Base-by-base conservation (phyloP, 495 filamentous ascomycete genomes). In the Hyaloscypha bicolor region DNA sequence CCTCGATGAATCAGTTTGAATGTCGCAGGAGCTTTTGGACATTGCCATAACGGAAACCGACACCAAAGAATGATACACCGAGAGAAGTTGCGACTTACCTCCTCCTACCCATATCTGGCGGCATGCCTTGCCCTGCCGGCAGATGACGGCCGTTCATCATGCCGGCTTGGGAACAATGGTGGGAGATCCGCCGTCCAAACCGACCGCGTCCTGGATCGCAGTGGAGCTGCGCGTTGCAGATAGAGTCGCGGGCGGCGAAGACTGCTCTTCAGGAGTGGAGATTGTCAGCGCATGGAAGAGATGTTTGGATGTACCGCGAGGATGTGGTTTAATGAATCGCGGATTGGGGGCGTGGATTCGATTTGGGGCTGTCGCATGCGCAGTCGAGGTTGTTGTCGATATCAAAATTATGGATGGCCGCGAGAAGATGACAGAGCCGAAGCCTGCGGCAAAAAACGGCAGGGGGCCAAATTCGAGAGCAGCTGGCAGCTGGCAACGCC, bases 51-150 rank as follows among this genome's bases (percentile, higher is more conserved):
- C 6, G 1, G 3, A 12, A 37, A 6, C 35, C 35, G 12, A 37
- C 8, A 12, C 0, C 35, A 6, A 37, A 37, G 8, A 37, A 12
- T 37, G 35, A 12, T 37, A 37, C 35, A 12, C 35, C 3, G 35
- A 37, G 12, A 37, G 35, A 37, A 37, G 12, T 3, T 12, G 12
- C 1, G 35, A 37, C 35, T 3, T 37, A 37, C 35, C 74, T 76
- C 45, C 77, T 76, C 69, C 79, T 76, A 25, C 75, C 80, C 78
- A 81, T 79, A 71, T 83, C 79, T 52, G 69, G 76, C 51, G 79
- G 82, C 79, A 82, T 80, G 71, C 77, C 76, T 78, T 85, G 83
- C 83, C 84, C 84, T 82, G 84, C 84, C 83, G 84, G 83, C 84
- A 85, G 84, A 86, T 86, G 84, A 80, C 77, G 81, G 76, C 25